Base-by-base conservation (phyloP, 2,329 filamentous ascomycete genomes). In the Endoconidiophora polonica region DNA sequence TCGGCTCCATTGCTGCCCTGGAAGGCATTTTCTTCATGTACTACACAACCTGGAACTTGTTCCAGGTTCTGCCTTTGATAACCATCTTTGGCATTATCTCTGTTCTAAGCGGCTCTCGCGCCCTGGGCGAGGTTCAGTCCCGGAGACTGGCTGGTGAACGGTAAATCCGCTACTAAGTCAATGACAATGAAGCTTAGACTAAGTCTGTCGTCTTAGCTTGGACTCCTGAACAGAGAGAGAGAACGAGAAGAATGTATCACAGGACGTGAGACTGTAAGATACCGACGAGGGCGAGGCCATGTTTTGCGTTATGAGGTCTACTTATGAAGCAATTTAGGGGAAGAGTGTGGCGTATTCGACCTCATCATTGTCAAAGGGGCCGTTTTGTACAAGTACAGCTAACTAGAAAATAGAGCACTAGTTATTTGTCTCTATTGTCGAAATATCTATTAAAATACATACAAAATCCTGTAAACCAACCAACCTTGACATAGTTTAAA, bases 21-120 rank as follows among this genome's bases (percentile, higher is more conserved):
- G 91, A 98, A 65, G 83, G 76, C 14, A 79, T 94, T 51, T 95
- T 98, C 68, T 90, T 91, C 70, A 68, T 94, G 57, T 98, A 98
- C 73, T 96, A 96, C 67, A 82, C 76, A 48, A 77, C 69, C 60
- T 95, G 90, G 88, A 94, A 81, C 60, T 71, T 98, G 43, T 94
- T 96, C 73, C 82, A 94, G 69, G 79, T 78, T 12, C 71, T 98
- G 46, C 88, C 87, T 3, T 79, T 79, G 23, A 79, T 82, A 49
- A 71, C 71, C 33, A 66, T 79, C 41, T 75, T 91, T 26, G 79
- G 80, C 14, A 66, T 74, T 23, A 75, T 87, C 49, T 77, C 85
- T 9, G 86, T 94, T 61, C 65, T 96, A 55, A 94, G 86, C 62
- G 91, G 91, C 51, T 87, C 82, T 61, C 81, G 87, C 64, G 91